Evolutionary conservation across 768 basidiomycete genomes (phyloP), one percentile per base, ranked within the genome.

Genomic region (Podaxis pistillaris): DNA sequence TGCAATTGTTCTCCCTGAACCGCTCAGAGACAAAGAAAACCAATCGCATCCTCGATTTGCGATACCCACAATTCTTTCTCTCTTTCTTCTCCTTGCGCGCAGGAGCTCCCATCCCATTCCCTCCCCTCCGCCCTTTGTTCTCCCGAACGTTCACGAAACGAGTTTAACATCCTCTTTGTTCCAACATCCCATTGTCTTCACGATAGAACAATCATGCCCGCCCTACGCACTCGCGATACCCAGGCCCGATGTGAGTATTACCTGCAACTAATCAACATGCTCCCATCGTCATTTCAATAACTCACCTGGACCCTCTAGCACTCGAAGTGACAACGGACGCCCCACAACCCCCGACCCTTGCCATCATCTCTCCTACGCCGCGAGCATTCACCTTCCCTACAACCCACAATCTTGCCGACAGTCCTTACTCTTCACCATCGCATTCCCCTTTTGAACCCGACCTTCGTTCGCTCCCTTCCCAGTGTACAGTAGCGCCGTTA

Each of bases 171-270:
- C 65, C 55, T 60, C 68, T 65, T 70, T 68, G 63, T 70, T 49
- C 49, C 67, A 50, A 24, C 37, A 40, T 37, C 56, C 49, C 52
- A 66, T 66, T 51, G 53, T 65, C 66, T 58, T 62, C 72, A 74
- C 74, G 74, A 73, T 65, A 65, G 63, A 72, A 72, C 71, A 68
- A 86, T 83, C 82, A 91, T 91, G 89, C 89, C 89, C 74, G 88
- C 88, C 56, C 80, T 86, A 71, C 89, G 89, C 78, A 90, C 89
- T 73, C 88, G 87, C 80, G 88, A 90, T 80, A 87, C 82, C 80
- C 83, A 80, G 66, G 74, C 81, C 72, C 75, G 76, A 75, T 74
- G 81, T 81, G 68, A 70, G 79, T 76, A 37, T 41, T 63, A 41
- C 38, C 60, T 36, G 13, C 13, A 38, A 52, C 63, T 56, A 33